Evolutionary conservation across 495 filamentous ascomycete species (phyloP).

Genomic region (Terfezia boudieri): DNA sequence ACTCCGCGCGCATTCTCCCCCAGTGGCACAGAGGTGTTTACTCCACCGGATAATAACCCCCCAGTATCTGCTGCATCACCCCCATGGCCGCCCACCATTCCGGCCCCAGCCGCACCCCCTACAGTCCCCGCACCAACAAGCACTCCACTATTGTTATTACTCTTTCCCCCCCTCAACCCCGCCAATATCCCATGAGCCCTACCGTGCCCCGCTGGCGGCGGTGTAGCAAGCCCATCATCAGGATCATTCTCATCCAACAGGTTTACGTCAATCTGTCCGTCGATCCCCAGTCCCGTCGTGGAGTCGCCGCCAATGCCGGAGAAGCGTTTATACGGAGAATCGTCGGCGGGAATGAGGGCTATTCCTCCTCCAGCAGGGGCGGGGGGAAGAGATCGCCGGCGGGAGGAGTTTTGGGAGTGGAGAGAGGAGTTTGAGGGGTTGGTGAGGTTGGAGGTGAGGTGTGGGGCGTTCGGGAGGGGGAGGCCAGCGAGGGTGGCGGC

Average conservation of each 20-base stretch:
- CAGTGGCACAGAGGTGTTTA: not conserved
- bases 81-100: not conserved
- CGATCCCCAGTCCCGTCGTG: not conserved
- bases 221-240: too few relatives aligned
- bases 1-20: slow-evolving; percentile 8
- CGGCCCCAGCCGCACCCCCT: not conserved
- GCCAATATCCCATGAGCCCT: not conserved
- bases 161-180: not conserved
- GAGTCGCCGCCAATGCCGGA: not conserved
- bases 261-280: not conserved
- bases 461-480: too few relatives aligned
- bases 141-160: too few relatives aligned
- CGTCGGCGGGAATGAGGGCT: too few relatives aligned
- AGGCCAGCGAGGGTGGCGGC: too few relatives aligned
- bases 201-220: not conserved
- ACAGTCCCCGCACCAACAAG: not conserved
- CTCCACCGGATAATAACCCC: too few relatives aligned
- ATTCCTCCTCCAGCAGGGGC: too few relatives aligned
- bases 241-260: not conserved
- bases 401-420: too few relatives aligned
- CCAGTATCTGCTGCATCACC: not conserved
- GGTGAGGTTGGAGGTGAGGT: too few relatives aligned
- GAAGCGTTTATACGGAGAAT: not conserved
- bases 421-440: too few relatives aligned
- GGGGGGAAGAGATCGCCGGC: too few relatives aligned